These are phyloP conservation scores for Lumnitzera littorea DNA, from an alignment of 345 rosid genomes.

Conservation along the genomic window DNA sequence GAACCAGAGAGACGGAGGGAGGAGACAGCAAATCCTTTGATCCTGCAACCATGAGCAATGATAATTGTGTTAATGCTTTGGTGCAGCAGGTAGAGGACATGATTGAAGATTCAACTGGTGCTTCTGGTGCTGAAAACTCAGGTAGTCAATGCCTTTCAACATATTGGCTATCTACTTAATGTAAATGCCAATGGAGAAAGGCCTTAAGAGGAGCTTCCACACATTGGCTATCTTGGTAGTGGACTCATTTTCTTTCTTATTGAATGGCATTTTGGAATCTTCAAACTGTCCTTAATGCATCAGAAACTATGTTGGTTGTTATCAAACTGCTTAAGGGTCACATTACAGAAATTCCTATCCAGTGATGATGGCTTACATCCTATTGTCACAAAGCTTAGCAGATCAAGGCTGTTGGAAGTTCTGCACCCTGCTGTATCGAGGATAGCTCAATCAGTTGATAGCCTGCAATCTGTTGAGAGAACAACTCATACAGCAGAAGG, in stretches of 20 bases:
- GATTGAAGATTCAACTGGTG: conserved; percentile 61
- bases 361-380: conserved; percentile 45
- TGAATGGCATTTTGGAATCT: neutral
- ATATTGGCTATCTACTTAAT: conserved; percentile 74
- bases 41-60: conserved; percentile 26
- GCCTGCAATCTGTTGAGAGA: conserved; percentile 66
- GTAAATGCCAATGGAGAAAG: conserved; percentile 60
- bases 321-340: conserved; percentile 25
- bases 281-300: too few relatives aligned
- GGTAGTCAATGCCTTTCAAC: conserved; percentile 47
- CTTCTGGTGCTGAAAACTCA: conserved; percentile 35
- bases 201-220: conserved; percentile 76
- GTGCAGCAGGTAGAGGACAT: conserved; percentile 48
- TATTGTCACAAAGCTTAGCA: conserved; percentile 49
- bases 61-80: conserved; percentile 25
- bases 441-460: conserved; percentile 54
- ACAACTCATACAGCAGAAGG: conserved; percentile 71
- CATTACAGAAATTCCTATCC: conserved; percentile 48
- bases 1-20: conserved; percentile 20
- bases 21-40: conserved; percentile 19
- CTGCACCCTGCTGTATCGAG: conserved; percentile 52
- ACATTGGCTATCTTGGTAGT: conserved; percentile 74
- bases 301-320: too few relatives aligned
- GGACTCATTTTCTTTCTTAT: conserved; percentile 8
- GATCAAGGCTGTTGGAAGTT: conserved; percentile 63